Percentiles rank a stretch among this genome's conserved stretches.
phyloP scores from a whole-genome alignment of 2,329 filamentous ascomycete genomes.

The Cladorrhinum sp. region DNA sequence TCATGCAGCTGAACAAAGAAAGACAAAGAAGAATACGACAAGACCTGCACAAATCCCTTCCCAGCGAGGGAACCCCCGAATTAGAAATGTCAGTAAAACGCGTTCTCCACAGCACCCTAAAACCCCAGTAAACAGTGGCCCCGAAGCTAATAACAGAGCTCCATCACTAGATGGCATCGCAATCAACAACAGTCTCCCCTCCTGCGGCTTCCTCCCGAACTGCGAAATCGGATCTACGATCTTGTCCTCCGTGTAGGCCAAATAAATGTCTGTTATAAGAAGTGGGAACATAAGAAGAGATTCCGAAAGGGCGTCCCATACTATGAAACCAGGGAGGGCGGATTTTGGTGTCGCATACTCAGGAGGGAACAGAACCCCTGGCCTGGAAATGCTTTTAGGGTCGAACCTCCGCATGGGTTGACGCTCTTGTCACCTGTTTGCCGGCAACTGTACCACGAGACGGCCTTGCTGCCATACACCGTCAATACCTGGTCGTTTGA shows the following conservation, averaged over 20 bases:
- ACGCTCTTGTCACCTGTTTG: constrained; percentile 35
- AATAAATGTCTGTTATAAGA: constrained; percentile 33
- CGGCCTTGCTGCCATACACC: constrained; percentile 33
- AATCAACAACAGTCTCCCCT: constrained; percentile 31
- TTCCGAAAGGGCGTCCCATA: constrained; percentile 21
- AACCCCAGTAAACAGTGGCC: too few species aligned
- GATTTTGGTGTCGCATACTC: constrained; percentile 33
- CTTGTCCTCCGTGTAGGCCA: constrained; percentile 34
- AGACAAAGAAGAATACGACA: constrained; percentile 24
- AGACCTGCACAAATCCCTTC: constrained; percentile 17
- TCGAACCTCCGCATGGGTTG: constrained; percentile 21
- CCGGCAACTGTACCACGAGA: constrained; percentile 38
- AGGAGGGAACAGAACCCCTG: constrained; percentile 31
- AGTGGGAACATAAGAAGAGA: constrained; percentile 27
- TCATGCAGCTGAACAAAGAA: constrained; percentile 22
- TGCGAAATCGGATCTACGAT: constrained; percentile 36
- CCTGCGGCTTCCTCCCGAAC: constrained; percentile 33
- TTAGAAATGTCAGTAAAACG: constrained; percentile 17
- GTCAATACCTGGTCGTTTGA: constrained; percentile 37
- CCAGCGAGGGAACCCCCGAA: constrained; percentile 13
- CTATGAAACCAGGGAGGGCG: constrained; percentile 25
- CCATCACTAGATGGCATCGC: constrained; percentile 25
- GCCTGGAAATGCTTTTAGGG: not conserved
- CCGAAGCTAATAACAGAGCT: too few species aligned
- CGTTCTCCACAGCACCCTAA: not conserved